These are phyloP conservation scores for Cordia subcordata DNA, from an alignment of 257 asterid genomes.

Conservation along the genomic window DNA sequence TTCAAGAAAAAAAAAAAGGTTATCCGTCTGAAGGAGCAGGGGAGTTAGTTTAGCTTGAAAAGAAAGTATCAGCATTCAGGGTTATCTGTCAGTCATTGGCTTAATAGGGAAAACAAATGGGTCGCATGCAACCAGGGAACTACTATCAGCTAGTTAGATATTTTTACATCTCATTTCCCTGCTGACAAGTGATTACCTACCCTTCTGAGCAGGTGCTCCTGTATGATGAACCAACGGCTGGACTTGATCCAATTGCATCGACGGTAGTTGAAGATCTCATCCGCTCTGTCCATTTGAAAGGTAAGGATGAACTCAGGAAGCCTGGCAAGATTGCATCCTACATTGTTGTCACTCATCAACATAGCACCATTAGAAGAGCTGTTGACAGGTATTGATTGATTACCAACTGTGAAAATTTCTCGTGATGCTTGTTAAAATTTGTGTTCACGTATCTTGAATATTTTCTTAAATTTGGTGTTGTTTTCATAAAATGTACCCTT, in stretches of 20 bases:
- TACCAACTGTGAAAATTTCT: neutral
- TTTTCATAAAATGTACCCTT: slow-evolving; percentile 11
- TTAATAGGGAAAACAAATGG: no score
- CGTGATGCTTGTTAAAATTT: neutral
- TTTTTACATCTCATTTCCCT: neutral
- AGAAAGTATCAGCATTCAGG: no score
- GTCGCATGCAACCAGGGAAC: no score
- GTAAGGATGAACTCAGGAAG: slow-evolving; percentile 78
- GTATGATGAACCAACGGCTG: slow-evolving; percentile 99
- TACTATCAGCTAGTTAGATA: no score
- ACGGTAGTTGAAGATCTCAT: slow-evolving; percentile 98
- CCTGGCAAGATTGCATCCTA: slow-evolving; percentile 96
- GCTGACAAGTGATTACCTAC: neutral
- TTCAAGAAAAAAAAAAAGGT: no score
- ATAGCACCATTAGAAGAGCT: slow-evolving; percentile 94
- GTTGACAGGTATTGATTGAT: slow-evolving; percentile 71
- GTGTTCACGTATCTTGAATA: neutral
- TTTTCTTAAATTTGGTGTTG: neutral
- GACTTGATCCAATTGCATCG: slow-evolving; percentile 98
- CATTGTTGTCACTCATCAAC: slow-evolving; percentile 95
- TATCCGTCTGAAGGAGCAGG: no score
- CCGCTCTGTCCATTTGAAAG: slow-evolving; percentile 86
- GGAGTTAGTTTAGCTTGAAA: no score
- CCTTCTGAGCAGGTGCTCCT: slow-evolving; percentile 68
- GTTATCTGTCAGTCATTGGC: no score